Base-by-base conservation (phyloP, 139 green algal genomes). In the Pseudopediastrum boryanum region DNA sequence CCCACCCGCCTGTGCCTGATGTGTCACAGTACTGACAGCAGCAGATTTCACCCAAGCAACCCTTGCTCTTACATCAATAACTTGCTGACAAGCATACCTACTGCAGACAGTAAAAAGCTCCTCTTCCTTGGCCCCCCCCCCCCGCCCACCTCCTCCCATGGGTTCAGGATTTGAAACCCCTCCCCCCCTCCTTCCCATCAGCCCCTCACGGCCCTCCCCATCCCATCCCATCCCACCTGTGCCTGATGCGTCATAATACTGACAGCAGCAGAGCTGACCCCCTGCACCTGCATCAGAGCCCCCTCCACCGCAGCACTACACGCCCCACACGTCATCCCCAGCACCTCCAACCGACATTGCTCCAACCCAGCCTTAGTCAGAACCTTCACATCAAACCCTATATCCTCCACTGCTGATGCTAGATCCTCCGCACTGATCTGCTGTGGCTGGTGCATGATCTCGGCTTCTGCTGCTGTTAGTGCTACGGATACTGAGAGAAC, bases 271-370 rank as follows among this genome's bases (percentile, higher is more conserved):
- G 62, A 46, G 2, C 59, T 36, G 13, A 98, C 92, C 2, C 94
- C 94, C 0, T 64, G 61, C 50, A 90, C 43, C 8, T 65, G 77
- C 16, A 12, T 38, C 56, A 98, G 76, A 13, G 84, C 87, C 2
- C 46, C 46, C 82, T 98, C 87, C 12, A 93, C 86, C 4, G 83
- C 85, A 16, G 50, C 75, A 2, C 81, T 85, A 80, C 87, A 94
- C 1, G 91, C 87, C 7, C 85, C 79, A 78, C 93, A 97, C 36
- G 89, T 88, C 93, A 98, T 95, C 50, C 94, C 92, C 4, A 66
- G 48, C 13, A 97, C 85, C 50, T 83, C 69, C 35, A 88, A 50
- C 3, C 21, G 58, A 43, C n/a, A 58, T 8, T 41, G 23, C 77
- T 82, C 59, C 31, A 70, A 48, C 44, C 58, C 63, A 25, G 75